Base-by-base conservation (phyloP, 2,329 filamentous ascomycete species). In the Aspergillus quadricinctus region DNA sequence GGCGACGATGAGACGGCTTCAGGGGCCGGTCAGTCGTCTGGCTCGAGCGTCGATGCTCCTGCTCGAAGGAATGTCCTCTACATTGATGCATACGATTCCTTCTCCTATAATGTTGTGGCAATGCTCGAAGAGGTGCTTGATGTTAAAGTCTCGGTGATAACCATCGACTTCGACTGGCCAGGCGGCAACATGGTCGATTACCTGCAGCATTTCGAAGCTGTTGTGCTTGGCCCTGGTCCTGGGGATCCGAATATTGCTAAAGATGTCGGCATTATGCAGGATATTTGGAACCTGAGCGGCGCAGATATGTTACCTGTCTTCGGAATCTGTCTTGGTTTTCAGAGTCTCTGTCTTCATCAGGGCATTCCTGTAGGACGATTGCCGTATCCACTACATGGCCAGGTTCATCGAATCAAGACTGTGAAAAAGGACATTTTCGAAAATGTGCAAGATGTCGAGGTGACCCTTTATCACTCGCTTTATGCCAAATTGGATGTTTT, bases 71-170 rank as follows among this genome's bases (percentile, higher is more conserved):
- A 63, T 58, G 88, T 97, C 60, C 84, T 97, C 61, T 96, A 96
- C 75, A 81, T 99, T 64, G 94, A 97, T 73, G 92, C 93, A 60
- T 96, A 96, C 75, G 94, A 99, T 77, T 97, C 92, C 45, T 99
- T 97, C 75, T 90, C 92, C 54, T 92, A 96, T 76, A 97, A 97
- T 76, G 94, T 97, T 66, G 86, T 95, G 53, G 87, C 89, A 5
- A 83, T 96, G 35, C 81, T 97, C 49, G 83, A 88, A 64, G 85
- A 87, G 3, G 80, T 84, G 3, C 80, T 96, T 8, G 76, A 81
- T 57, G 88, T 83, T 21, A 79, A 86, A 17, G 87, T 96, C 35
- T 83, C 83, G 48, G 83, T 89, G 46, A 79, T 96, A 57, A 84
- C 83, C 60, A 92, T 95, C 64, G 89, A 90, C 66, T 79, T 79